Conservation (phyloP, 2,329 filamentous ascomycete species). For the Neurospora crassa region DNA sequence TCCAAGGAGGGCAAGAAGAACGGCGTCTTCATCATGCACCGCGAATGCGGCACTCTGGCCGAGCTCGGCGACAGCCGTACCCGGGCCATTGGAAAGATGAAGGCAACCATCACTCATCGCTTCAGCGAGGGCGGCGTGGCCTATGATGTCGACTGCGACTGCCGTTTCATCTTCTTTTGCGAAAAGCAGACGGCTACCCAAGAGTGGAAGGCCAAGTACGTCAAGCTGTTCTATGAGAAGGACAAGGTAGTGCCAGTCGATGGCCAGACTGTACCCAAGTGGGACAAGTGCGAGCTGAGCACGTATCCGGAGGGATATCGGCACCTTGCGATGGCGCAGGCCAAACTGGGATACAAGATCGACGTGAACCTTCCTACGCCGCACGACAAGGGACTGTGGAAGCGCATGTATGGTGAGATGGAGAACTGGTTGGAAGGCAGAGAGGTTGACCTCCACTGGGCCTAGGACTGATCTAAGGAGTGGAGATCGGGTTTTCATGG, state of each 20-base stretch:
- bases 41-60: slow-evolving; percentile 38
- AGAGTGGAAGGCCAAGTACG: slow-evolving; percentile 32
- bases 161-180: slow-evolving; percentile 39
- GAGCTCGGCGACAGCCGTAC: slow-evolving; percentile 29
- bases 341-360: slow-evolving; percentile 33
- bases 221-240: slow-evolving; percentile 41
- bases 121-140: slow-evolving; percentile 28
- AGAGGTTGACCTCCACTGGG: slow-evolving; percentile 18
- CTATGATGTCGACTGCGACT: slow-evolving; percentile 42
- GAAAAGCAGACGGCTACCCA: slow-evolving; percentile 19
- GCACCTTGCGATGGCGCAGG: slow-evolving; percentile 37
- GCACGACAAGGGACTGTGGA: slow-evolving; percentile 24
- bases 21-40: slow-evolving; percentile 48
- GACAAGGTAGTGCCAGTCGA: slow-evolving; percentile 38
- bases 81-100: slow-evolving; percentile 43
- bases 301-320: slow-evolving; percentile 35
- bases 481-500: neutral
- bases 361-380: slow-evolving; percentile 31
- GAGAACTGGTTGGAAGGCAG: slow-evolving; percentile 29
- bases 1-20: slow-evolving; percentile 40
- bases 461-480: neutral
- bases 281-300: slow-evolving; percentile 28
- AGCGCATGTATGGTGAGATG: slow-evolving; percentile 33
- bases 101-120: slow-evolving; percentile 43
- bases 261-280: slow-evolving; percentile 28